Evolutionary conservation across 2,329 filamentous ascomycete genomes (phyloP), one percentile per base, ranked within the genome.

Genomic region (Truncatella angustata): DNA sequence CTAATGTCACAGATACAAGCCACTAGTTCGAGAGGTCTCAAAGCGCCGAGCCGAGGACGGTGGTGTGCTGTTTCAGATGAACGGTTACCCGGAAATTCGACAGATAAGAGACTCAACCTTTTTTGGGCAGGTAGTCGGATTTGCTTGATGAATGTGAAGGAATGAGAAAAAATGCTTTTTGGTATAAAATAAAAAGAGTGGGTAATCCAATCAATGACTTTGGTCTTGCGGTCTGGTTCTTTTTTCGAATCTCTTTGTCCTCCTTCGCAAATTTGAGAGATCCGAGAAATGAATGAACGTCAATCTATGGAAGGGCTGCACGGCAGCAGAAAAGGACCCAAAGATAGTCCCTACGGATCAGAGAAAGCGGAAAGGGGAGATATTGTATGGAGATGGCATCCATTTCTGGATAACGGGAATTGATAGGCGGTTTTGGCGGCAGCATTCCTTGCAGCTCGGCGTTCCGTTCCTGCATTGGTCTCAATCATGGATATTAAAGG

Each of bases 401-500:
- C 40, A n/a, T n/a, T n/a, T n/a, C 36, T 24, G n/a, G 30, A 18
- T 18, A 30, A 9, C 26, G 43, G 28, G 16, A 35, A n/a, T n/a
- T 46, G 43, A 46, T 46, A 20, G 43, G n/a, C 43, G 16, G 28
- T n/a, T 30, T 35, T 3, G 24, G 24, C 26, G n/a, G n/a, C 30
- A 23, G 20, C 40, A 44, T 44, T 23, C 21, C 40, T n/a, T 40
- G 24, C 28, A 21, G 28, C 26, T 30, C 43, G 43, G 43, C 43
- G 43, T 46, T 35, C 28, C 43, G 43, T 46, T 46, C 43, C 43
- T 46, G 43, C 43, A 34, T 46, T 46, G 24, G 43, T 16, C 43
- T 28, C 18, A 35, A 28, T 34, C 34, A 32, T 24, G 16, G 12
- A n/a, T n/a, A n/a, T n/a, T n/a, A n/a, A n/a, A n/a, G n/a, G n/a